Base-by-base conservation (phyloP, 352 stramenopile genomes). In the Sclerospora graminicola region DNA sequence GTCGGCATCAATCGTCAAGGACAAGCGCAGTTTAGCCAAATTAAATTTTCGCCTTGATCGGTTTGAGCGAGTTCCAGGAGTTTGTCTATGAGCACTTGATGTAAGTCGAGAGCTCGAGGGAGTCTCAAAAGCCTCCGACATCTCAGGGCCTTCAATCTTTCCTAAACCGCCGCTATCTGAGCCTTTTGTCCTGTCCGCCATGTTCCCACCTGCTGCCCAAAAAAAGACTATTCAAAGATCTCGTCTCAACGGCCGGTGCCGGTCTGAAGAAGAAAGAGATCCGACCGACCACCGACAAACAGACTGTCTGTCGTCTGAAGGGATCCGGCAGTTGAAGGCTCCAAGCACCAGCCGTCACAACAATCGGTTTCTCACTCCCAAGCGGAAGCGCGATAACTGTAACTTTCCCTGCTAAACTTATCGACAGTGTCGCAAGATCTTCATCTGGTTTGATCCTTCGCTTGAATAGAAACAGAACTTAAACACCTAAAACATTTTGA, bases 321-420 rank as follows among this genome's bases (percentile, higher is more conserved):
- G 54, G 56, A 65, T 65, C 56, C 56, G 32, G 42, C 56, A 57
- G 56, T 61, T 61, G 51, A 48, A 30, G 24, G 48, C 38, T 41
- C n/a, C n/a, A n/a, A n/a, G n/a, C n/a, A n/a, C n/a, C n/a, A n/a
- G n/a, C n/a, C n/a, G 34, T 59, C 19, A 51, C 38, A 36, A 20
- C 30, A 35, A 56, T 41, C 51, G 30, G 45, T 61, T 60, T 51
- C 45, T 45, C 24, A 21, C 8, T 5, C 28, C 26, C 14, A 37
- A 14, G 39, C 23, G 48, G 8, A 18, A 26, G 10, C 30, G 40
- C 43, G 34, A 56, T 45, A 16, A 26, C 20, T 23, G n/a, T 30
- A 60, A 62, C 54, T 57, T 45, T 36, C 48, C 29, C 41, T 37
- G 50, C 55, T 63, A 60, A 60, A 63, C 44, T 63, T 60, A 56